These are phyloP conservation scores for Beta vulgaris DNA, from an alignment of 148 eudicot genomes.

Conservation along the genomic window DNA sequence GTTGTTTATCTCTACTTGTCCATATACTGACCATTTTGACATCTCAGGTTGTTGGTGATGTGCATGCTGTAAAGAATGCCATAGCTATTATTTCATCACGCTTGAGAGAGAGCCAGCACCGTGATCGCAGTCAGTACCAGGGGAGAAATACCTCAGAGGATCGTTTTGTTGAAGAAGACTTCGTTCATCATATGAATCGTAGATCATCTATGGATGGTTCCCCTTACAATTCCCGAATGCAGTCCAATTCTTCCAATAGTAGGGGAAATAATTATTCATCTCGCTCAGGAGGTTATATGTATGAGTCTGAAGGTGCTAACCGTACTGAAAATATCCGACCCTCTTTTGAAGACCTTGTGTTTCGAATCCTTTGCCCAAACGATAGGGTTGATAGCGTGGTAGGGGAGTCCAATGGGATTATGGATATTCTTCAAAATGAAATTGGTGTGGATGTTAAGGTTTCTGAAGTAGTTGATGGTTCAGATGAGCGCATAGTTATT, in stretches of 20 bases:
- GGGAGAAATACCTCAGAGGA: conserved; percentile 72
- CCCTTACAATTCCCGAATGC: conserved; percentile 47
- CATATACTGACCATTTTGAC: conserved; percentile 10
- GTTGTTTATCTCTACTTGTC: neutral
- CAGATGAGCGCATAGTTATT: conserved; percentile 65
- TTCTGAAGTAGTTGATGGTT: conserved; percentile 63
- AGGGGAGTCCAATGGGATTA: conserved; percentile 80
- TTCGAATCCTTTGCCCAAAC: conserved; percentile 85
- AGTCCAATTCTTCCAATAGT: conserved; percentile 37
- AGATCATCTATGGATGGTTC: conserved; percentile 51
- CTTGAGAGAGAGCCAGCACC: conserved; percentile 97
- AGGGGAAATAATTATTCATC: conserved; percentile 53
- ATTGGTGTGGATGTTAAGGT: conserved; percentile 86
- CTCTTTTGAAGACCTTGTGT: conserved; percentile 69
- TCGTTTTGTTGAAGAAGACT: conserved; percentile 74
- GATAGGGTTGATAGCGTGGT: conserved; percentile 69
- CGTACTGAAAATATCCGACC: conserved; percentile 48
- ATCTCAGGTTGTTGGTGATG: conserved; percentile 80
- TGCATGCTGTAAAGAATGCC: conserved; percentile 76
- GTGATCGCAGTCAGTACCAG: conserved; percentile 73
- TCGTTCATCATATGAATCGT: conserved; percentile 46
- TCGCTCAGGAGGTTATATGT: conserved; percentile 45
- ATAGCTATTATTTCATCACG: conserved; percentile 74
- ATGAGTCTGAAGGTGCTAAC: conserved; percentile 46
- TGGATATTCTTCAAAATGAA: conserved; percentile 83